Conservation (phyloP, 768 basidiomycete genomes). For the Leccinum barrowsii region DNA sequence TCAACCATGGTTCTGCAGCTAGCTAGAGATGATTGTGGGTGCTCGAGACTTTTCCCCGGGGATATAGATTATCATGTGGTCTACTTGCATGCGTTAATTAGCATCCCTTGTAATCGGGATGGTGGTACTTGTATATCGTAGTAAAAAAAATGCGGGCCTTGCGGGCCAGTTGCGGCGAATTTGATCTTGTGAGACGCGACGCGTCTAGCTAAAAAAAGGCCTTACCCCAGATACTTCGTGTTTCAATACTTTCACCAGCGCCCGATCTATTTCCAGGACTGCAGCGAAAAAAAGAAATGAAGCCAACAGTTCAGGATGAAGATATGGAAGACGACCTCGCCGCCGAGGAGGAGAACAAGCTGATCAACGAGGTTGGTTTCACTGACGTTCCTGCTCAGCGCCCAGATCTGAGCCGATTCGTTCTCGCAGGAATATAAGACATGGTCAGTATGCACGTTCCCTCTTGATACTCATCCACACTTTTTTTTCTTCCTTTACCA, state of each 20-base stretch:
- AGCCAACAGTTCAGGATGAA: too few relatives aligned
- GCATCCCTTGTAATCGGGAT: background rate
- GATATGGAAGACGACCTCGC: too few relatives aligned
- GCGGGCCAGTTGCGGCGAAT: background rate
- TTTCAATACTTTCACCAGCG: background rate
- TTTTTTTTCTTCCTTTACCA: constrained; percentile 26
- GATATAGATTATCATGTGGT: background rate
- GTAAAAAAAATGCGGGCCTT: background rate
- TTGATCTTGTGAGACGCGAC: constrained; percentile 19
- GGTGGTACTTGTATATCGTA: background rate
- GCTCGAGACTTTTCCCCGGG: background rate
- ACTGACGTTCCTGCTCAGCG: too few relatives aligned
- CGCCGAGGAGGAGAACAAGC: too few relatives aligned
- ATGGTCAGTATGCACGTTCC: constrained; percentile 46
- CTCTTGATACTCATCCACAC: background rate
- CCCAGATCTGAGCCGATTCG: too few relatives aligned
- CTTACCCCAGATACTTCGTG: background rate
- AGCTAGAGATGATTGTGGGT: background rate
- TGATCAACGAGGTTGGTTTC: too few relatives aligned
- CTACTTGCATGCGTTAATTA: background rate
- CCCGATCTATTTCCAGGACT: background rate
- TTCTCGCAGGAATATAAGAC: constrained; percentile 74
- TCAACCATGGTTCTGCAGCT: background rate
- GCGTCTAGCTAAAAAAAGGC: constrained; percentile 18
- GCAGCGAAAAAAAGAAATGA: background rate